These are phyloP conservation scores for Sporothrix inflata DNA, from an alignment of 2,329 filamentous ascomycete species.

Conservation along the genomic window DNA sequence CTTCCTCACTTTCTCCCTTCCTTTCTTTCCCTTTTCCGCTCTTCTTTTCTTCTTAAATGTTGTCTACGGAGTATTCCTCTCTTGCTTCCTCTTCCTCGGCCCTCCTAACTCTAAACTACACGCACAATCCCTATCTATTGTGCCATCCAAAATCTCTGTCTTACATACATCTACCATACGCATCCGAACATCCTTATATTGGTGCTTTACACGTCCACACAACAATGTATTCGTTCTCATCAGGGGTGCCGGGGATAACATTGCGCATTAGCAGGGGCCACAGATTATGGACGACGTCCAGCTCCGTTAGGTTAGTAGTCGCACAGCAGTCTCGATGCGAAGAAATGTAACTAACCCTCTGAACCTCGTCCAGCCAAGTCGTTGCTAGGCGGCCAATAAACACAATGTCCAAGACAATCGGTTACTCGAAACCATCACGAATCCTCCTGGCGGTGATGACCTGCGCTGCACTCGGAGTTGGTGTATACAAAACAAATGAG, in stretches of 20 bases:
- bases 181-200: not conserved
- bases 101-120: not conserved
- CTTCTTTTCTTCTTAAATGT: not conserved
- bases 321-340: not conserved
- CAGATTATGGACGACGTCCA: not conserved
- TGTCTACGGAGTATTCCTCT: not conserved
- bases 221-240: not conserved
- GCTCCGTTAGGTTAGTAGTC: slow-evolving; percentile 6
- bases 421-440: not conserved
- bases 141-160: not conserved
- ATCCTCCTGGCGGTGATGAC: slow-evolving; percentile 1
- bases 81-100: not conserved
- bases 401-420: slow-evolving; percentile 2
- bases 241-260: not conserved
- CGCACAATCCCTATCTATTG: not conserved
- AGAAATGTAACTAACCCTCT: not conserved
- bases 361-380: not conserved
- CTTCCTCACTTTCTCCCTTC: not conserved
- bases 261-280: not conserved
- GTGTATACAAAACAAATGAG: not conserved
- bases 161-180: not conserved
- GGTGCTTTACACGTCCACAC: not conserved
- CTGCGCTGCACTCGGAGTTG: not conserved
- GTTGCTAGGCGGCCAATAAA: not conserved
- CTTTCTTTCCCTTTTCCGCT: not conserved